These are phyloP conservation scores for Penicillium salamii DNA, from an alignment of 495 filamentous ascomycete species.

Conservation along the genomic window DNA sequence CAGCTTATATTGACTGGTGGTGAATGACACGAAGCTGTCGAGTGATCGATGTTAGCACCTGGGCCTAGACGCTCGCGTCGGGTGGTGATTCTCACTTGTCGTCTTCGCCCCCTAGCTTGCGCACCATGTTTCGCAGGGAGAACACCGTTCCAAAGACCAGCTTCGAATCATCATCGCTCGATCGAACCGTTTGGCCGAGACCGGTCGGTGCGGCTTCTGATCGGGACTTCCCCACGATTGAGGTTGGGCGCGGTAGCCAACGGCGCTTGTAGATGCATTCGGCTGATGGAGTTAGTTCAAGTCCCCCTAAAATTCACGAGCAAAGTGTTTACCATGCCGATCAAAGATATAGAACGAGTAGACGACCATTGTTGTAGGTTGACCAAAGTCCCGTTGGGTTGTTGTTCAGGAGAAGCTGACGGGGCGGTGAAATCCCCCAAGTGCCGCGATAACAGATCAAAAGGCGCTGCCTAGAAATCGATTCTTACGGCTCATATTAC, in stretches of 20 bases:
- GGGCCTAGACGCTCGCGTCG: neutral
- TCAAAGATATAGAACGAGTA: conserved; percentile 99
- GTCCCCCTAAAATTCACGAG: neutral
- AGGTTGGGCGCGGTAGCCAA: conserved; percentile 59
- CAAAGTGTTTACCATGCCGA: conserved; percentile 72
- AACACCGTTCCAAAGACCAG: conserved; percentile 96
- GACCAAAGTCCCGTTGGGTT: conserved; percentile 13
- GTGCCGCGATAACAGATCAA: conserved; percentile 20
- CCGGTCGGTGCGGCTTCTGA: conserved; percentile 30
- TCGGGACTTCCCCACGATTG: conserved; percentile 37
- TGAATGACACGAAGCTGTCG: conserved; percentile 77
- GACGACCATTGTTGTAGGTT: conserved; percentile 67
- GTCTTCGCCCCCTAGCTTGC: conserved; percentile 86
- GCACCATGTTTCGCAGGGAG: conserved; percentile 93
- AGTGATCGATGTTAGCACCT: neutral
- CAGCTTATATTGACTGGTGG: conserved; percentile 92
- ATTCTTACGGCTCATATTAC: conserved; percentile 11
- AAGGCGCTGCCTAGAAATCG: conserved; percentile 30
- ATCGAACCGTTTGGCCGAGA: conserved; percentile 48
- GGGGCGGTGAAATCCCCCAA: conserved; percentile 24
- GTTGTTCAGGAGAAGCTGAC: conserved; percentile 23
- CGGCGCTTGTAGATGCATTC: conserved; percentile 95
- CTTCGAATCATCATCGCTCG: conserved; percentile 86
- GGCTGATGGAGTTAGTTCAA: conserved; percentile 48
- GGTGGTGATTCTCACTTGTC: conserved; percentile 54